Evolutionary conservation across 495 filamentous ascomycete species (phyloP).

Genomic region (Zalerion maritima): DNA sequence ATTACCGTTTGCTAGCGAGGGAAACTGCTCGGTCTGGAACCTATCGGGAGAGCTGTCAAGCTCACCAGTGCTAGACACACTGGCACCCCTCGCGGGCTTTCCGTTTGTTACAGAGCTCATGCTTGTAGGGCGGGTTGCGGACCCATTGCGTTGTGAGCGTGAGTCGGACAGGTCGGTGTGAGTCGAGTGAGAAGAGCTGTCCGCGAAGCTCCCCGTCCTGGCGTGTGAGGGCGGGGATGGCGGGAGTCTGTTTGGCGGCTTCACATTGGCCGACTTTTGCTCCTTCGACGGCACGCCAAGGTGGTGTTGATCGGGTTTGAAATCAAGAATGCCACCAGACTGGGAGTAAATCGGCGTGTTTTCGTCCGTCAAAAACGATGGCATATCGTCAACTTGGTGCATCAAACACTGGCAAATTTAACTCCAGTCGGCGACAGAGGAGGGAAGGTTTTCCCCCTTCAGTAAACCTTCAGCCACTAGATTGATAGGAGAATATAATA

Average conservation of each 20-base stretch:
- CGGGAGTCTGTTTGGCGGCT: conserved; percentile 11
- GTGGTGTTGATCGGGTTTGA: conserved; percentile 21
- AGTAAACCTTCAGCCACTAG: no score
- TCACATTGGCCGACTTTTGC: conserved; percentile 18
- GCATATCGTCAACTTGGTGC: conserved; percentile 34
- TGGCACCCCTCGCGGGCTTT: conserved; percentile 16
- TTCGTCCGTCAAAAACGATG: conserved; percentile 41
- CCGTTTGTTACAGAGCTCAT: conserved; percentile 22
- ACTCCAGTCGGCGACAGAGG: no score
- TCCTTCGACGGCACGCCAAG: conserved; percentile 15
- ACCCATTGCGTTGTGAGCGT: conserved; percentile 20
- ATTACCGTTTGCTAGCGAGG: no score
- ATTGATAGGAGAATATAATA: no score
- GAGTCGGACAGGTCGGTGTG: conserved; percentile 22
- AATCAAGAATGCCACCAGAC: conserved; percentile 19
- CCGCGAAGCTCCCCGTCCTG: conserved; percentile 22
- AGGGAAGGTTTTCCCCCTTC: no score
- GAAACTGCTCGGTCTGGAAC: conserved; percentile 10
- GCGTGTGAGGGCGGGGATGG: conserved; percentile 11
- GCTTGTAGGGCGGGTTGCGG: conserved; percentile 16
- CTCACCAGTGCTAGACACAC: no score
- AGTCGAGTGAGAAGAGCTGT: conserved; percentile 19
- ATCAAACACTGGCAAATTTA: no score
- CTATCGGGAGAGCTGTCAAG: conserved; percentile 11
- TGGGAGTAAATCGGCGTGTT: conserved; percentile 30